phyloP scores from a whole-genome alignment of 164 flowering plant genomes.

The Macadamia tetraphylla region DNA sequence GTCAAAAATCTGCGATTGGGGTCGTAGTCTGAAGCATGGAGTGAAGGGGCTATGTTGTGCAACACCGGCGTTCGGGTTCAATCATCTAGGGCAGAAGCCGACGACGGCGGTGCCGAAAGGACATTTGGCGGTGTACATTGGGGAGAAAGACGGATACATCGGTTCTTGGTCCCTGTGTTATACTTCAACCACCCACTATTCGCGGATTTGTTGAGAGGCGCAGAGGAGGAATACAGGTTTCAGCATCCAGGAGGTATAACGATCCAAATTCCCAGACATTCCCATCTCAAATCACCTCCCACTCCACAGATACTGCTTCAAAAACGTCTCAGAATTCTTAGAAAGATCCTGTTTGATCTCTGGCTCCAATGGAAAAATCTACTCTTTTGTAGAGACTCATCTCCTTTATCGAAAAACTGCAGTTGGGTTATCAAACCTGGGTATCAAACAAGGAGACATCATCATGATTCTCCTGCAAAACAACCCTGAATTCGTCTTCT shows the following conservation, averaged over 20 bases:
- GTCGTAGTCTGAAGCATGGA: slow-evolving; percentile 30
- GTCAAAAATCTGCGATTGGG: slow-evolving; percentile 47
- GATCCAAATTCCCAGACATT: slow-evolving; percentile 63
- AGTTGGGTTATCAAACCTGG: slow-evolving; percentile 41
- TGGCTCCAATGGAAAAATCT: slow-evolving; percentile 35
- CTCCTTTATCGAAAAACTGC: slow-evolving; percentile 40
- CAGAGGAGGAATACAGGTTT: slow-evolving; percentile 46
- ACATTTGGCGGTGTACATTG: slow-evolving; percentile 77
- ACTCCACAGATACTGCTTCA: slow-evolving; percentile 61
- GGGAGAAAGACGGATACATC: slow-evolving; percentile 57
- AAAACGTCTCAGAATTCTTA: slow-evolving; percentile 25
- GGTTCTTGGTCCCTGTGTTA: slow-evolving; percentile 79
- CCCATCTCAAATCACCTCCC: slow-evolving; percentile 59
- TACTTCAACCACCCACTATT: slow-evolving; percentile 89
- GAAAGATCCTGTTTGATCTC: slow-evolving; percentile 49
- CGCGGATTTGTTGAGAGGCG: slow-evolving; percentile 54
- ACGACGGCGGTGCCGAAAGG: slow-evolving; percentile 60
- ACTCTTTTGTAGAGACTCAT: slow-evolving; percentile 45
- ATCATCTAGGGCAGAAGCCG: slow-evolving; percentile 23
- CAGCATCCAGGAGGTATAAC: slow-evolving; percentile 73
- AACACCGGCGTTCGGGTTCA: slow-evolving; percentile 21
- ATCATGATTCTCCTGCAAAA: slow-evolving; percentile 73
- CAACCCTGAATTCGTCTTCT: slow-evolving; percentile 59
- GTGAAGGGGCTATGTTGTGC: slow-evolving; percentile 30
- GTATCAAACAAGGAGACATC: slow-evolving; percentile 49